Evolutionary conservation across 345 rosid species (phyloP), one percentile per base, ranked within the genome.

Genomic region (Citrus sp.): DNA sequence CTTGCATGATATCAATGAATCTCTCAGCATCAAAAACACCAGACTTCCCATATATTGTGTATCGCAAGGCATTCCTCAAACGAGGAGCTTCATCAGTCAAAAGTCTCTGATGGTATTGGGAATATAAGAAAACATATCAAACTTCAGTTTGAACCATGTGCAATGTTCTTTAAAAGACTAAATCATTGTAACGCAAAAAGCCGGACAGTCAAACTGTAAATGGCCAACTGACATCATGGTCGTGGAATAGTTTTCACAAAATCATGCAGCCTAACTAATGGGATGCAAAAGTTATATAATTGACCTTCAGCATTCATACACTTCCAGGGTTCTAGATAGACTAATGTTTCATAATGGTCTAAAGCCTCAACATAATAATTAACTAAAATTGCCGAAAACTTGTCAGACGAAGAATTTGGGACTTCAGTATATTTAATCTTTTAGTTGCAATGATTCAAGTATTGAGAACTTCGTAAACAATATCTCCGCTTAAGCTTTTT

Each of bases 1-100:
- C 99, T 95, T 89, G 94, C 99, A 93, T 95, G 72, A 93, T 93
- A 88, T 95, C 99, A 69, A 95, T 92, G 85, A 95, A 95, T 85
- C 96, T 95, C 79, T 95, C 99, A 82, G 98, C 99, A 87, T 95
- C 93, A 84, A 95, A 95, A 75, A 95, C 94, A 55, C 96, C 95
- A 28, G 96, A 87, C 78, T 90, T 93, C 63, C 98, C 99, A 78
- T 95, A 93, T 72, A 95, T 95, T 54, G 96, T 95, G 87, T 95
- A 95, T 0, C 94, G 95, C 79, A 95, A 87, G 83, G 98, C 98
- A 70, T 82, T 89, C 81, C 92, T 86, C 76, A 95, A 85, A 21
- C 94, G 92, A 42, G 98, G 97, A 19, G 98, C 91, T 83, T 95
- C 94, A 86, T 95, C 98, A 1, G 97, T 93, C 72, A 95, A 87